Base-by-base conservation (phyloP, 768 basidiomycete genomes). In the Aureoboletus auriporus region DNA sequence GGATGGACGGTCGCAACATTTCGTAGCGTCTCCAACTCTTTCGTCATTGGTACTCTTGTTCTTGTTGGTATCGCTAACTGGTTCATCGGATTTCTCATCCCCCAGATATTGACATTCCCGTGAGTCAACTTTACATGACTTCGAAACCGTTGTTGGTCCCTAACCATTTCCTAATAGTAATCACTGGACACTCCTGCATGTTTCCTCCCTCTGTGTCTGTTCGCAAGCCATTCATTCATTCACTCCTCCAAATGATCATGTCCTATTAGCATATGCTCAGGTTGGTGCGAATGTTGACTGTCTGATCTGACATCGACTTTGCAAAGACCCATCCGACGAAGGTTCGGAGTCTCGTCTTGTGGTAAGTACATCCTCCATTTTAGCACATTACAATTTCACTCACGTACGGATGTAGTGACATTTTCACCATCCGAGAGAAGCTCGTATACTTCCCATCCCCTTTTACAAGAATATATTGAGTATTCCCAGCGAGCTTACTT, bases 381-480 rank as follows among this genome's bases (percentile, higher is more conserved):
- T 33, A 6, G 2, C 34, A 26, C 5, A 20, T 39, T 30, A 8
- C 5, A 23, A 20, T 43, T 31, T 47, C 23, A 16, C 47, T 58
- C 34, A 49, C 38, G 39, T 14, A 6, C 47, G 43, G 41, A 35
- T 43, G 14, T 53, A 89, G 88, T 33, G 94, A 94, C 0, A 93
- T 97, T 46, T 95, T 96, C 63, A 87, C 88, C 17, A 73, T 96
- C 16, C 75, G 90, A 23, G 84, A 82, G 72, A 87, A 80, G 86
- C 86, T 40, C 26, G 64, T 30, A 39, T 17, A 34, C 27, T 13
- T 39, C 13, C 12, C 13, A 17, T n/a, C 11, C 8, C 8, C 13
- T 28, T 47, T 9, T 35, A 42, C 23, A 17, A 8, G 12, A 28
- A n/a, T 33, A 16, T 41, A 14, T 48, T 53, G 13, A 59, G 5